Base-by-base conservation (phyloP, 2,329 filamentous ascomycete genomes). In the Albifimbria verrucaria region DNA sequence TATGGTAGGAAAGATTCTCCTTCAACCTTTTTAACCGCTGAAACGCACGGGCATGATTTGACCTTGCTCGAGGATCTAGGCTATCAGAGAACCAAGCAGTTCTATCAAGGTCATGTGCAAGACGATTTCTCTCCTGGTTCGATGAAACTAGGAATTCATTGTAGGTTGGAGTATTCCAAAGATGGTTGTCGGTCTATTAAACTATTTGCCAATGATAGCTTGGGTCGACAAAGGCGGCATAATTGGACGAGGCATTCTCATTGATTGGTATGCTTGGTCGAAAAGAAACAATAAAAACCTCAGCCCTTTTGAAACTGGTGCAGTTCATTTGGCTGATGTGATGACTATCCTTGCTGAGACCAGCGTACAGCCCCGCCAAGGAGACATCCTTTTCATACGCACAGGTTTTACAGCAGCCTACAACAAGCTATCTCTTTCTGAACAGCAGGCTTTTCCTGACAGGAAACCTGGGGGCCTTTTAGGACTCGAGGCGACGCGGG, bases 311-410 rank as follows among this genome's bases (percentile, higher is more conserved):
- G 39, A 43, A 21, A 10, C 39, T 9, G n/a, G 9, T 7, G 9
- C 9, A 9, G n/a, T 43, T 43, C 39, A 7, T 7, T 21, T 43
- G 7, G 9, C n/a, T n/a, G 9, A 18, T 21, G 18, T 43, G 9
- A 9, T 10, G n/a, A n/a, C 9, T 21, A 68, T 76, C 53, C 55
- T 70, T 0, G 49, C 56, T 21, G 63, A 70, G 32, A 67, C 69
- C 15, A 66, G 68, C 2, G 61, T 74, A 1, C 50, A 62, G 21
- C 64, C 76, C 23, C 59, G 64, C 24, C 65, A 49, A 22, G 69
- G 61, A 50, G 74, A 71, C 65, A 76, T 72, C 44, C 60, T 75
- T 10, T 65, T 75, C 47, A 48, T 76, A n/a, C 67, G 70, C 28
- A 64, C 61, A 9, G 72, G 73, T n/a, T 68, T 64, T 49, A 65